These are phyloP conservation scores for Diospyros kaki DNA, from an alignment of 148 eudicot genomes.

Conservation along the genomic window DNA sequence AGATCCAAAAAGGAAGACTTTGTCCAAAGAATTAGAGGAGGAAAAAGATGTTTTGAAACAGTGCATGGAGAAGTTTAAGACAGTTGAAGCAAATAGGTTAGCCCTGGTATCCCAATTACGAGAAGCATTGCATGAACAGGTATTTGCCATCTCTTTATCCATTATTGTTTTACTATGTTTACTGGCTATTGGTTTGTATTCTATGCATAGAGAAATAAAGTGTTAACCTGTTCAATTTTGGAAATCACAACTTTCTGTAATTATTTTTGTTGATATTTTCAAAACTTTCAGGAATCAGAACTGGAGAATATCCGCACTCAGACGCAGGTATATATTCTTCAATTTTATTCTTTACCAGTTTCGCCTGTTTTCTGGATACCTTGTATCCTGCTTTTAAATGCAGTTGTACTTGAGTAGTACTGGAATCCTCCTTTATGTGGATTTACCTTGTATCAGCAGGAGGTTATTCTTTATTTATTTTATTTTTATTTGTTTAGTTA, in stretches of 20 bases:
- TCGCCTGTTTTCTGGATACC: neutral
- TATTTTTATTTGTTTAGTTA: too few species aligned
- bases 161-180: neutral
- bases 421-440: neutral
- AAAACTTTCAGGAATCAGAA: conserved; percentile 70
- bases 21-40: conserved; percentile 75
- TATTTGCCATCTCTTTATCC: conserved; percentile 11
- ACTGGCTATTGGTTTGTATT: neutral
- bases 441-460: neutral
- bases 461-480: too few species aligned
- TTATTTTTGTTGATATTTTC: neutral
- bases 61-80: conserved; percentile 75
- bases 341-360: neutral
- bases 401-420: neutral
- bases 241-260: too few species aligned
- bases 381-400: too few species aligned
- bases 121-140: conserved; percentile 88
- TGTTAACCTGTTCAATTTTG: neutral
- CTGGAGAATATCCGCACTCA: conserved; percentile 85
- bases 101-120: conserved; percentile 69
- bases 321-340: conserved; percentile 57
- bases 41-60: conserved; percentile 67
- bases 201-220: neutral
- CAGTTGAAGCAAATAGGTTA: conserved; percentile 74
- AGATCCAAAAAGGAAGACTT: conserved; percentile 69